Percentiles rank a stretch among this genome's conserved stretches.
These are phyloP conservation scores for Stephanodiscus triporus DNA, from an alignment of 108 stramenopile species.

Conservation along the genomic window DNA sequence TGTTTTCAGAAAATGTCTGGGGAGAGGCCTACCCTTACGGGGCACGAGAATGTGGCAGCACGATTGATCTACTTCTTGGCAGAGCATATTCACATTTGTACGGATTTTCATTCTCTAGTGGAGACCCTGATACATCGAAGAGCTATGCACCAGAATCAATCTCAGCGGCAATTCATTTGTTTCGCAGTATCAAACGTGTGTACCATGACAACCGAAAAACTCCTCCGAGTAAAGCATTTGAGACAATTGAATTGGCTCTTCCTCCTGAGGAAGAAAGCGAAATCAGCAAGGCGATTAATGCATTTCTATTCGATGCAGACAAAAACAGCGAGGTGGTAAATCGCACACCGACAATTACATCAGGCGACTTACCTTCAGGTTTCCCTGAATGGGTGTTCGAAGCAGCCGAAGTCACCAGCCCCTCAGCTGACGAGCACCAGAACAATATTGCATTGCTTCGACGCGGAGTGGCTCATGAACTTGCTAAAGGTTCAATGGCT, in stretches of 20 bases:
- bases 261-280: constrained; percentile 57
- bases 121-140: constrained; percentile 16
- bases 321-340: constrained; percentile 15
- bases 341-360: neutral
- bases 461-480: constrained; percentile 57
- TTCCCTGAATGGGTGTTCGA: constrained; percentile 52
- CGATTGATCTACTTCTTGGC: constrained; percentile 64
- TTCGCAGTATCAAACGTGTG: constrained; percentile 77
- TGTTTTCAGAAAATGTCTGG: constrained; percentile 65
- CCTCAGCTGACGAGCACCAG: constrained; percentile 4
- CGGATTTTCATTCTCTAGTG: constrained; percentile 62
- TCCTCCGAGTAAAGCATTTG: constrained; percentile 72
- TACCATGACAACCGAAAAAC: constrained; percentile 61
- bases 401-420: constrained; percentile 10
- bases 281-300: constrained; percentile 50
- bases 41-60: constrained; percentile 54
- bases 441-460: constrained; percentile 44
- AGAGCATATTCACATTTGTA: constrained; percentile 68
- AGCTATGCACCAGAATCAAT: constrained; percentile 62
- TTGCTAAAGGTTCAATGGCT: constrained; percentile 68
- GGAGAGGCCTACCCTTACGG: constrained; percentile 62
- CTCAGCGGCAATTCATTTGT: constrained; percentile 69
- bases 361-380: constrained; percentile 13
- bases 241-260: constrained; percentile 59
- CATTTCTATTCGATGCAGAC: constrained; percentile 64